Conservation (phyloP, 768 basidiomycete genomes). For the Tulasnella sp. region DNA sequence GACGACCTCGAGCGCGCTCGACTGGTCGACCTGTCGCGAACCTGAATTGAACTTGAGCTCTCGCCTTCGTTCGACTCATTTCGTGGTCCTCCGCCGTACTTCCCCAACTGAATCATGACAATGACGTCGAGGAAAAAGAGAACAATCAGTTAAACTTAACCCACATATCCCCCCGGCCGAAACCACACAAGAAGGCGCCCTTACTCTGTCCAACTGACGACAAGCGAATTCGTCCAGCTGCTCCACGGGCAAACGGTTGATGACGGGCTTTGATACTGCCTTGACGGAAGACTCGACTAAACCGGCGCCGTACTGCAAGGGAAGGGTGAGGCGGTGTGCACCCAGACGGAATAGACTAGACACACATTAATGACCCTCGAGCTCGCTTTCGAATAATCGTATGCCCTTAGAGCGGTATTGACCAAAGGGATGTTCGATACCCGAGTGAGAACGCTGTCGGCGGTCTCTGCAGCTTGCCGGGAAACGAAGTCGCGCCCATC, state of each 20-base stretch:
- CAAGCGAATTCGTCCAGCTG: slow-evolving; percentile 82
- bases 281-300: slow-evolving; percentile 83
- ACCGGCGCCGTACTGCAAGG: slow-evolving; percentile 71
- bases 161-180: background rate
- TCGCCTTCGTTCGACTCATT: background rate
- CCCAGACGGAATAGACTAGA: slow-evolving; percentile 18
- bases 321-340: background rate
- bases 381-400: slow-evolving; percentile 78
- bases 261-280: slow-evolving; percentile 74
- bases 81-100: slow-evolving; percentile 18
- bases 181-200: slow-evolving; percentile 36
- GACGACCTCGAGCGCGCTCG: background rate
- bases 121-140: background rate
- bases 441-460: slow-evolving; percentile 46
- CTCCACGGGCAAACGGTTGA: slow-evolving; percentile 66
- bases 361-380: slow-evolving; percentile 80
- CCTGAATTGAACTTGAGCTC: background rate
- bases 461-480: background rate
- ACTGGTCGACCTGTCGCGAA: background rate
- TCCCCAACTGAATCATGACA: slow-evolving; percentile 12
- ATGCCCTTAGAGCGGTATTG: slow-evolving; percentile 64
- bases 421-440: slow-evolving; percentile 70
- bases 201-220: slow-evolving; percentile 76
- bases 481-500: slow-evolving; percentile 8
- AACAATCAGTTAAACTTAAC: slow-evolving; percentile 13